Base-by-base conservation (phyloP, 768 basidiomycete genomes). In the Podaxis sp. region DNA sequence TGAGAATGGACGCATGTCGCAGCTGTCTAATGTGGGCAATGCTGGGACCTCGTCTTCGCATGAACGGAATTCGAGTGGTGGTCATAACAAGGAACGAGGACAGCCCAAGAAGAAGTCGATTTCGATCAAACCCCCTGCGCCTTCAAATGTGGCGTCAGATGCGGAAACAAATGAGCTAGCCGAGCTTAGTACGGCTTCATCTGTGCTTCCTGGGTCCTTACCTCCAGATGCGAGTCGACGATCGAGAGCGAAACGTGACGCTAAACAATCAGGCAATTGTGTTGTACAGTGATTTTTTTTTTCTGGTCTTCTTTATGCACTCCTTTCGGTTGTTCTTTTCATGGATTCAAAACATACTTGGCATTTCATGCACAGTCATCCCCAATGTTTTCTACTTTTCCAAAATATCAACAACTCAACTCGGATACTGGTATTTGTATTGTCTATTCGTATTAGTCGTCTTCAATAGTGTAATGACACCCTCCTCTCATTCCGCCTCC, bases 261-360 rank as follows among this genome's bases (percentile, higher is more conserved):
- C 76, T 28, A 69, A 68, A 44, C 71, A 73, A 19, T 77, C 79
- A 42, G 73, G 76, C 38, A 81, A 80, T 63, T 84, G 82, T 71
- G 73, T 75, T 55, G 77, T 84, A 63, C 83, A 85, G 71, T 85
- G 71, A 75, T 55, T 44, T 56, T 36, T 28, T 22, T 62, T 63
- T 65, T 61, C 51, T 52, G 49, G 30, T 57, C 39, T 33, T 64
- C 39, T 53, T 57, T 52, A 2, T 46, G 7, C 39, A 52, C 52
- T 19, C 13, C 52, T 59, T 52, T 57, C 38, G 54, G 54, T 56
- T 40, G 44, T 51, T 52, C 6, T 44, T 54, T n/a, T 56, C 56
- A 57, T 64, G 19, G 39, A 22, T 53, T 53, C 39, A 52, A 57
- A 51, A 48, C 39, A 38, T 39, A 64, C 30, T 57, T 57, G n/a